A percentile compares a stretch with the other conserved stretches of the same genome.
Conservation (phyloP, 2,329 filamentous ascomycete species). For the Cryphonectria carpinicola region DNA sequence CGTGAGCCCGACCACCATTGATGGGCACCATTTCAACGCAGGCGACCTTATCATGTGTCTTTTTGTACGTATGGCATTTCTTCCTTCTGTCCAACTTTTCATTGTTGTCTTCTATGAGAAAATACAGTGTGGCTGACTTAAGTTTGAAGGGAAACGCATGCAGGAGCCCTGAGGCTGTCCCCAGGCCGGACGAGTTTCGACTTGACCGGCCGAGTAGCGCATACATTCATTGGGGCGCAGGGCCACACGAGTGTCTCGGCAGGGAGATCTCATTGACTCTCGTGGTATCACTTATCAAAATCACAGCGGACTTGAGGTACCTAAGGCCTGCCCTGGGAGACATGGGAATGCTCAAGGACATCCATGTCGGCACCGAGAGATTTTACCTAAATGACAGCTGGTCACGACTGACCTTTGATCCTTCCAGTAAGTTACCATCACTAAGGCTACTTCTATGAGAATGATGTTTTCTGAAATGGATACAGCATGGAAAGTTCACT, state of each 20-base stretch:
- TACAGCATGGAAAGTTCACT: conserved; percentile 44
- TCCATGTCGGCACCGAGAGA: conserved; percentile 44
- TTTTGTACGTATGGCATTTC: conserved; percentile 40
- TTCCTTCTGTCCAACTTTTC: neutral
- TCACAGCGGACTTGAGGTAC: conserved; percentile 47
- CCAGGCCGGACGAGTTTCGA: conserved; percentile 43
- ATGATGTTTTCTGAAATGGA: conserved; percentile 27
- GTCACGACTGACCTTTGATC: conserved; percentile 49
- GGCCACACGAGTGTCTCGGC: conserved; percentile 42
- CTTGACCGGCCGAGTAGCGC: neutral
- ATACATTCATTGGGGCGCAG: conserved; percentile 39
- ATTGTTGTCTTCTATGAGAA: neutral
- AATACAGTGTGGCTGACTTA: neutral
- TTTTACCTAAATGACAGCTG: conserved; percentile 53
- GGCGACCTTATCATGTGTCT: conserved; percentile 46
- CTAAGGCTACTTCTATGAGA: rapidly evolving
- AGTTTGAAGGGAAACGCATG: conserved; percentile 41
- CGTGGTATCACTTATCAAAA: conserved; percentile 47
- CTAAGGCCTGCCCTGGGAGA: conserved; percentile 50
- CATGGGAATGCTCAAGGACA: conserved; percentile 51
- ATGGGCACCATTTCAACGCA: conserved; percentile 44
- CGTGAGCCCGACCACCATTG: conserved; percentile 38
- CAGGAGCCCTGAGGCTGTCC: conserved; percentile 43
- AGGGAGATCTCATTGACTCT: conserved; percentile 45
- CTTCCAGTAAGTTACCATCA: conserved; percentile 46